A percentile compares a stretch with the other conserved stretches of the same genome.
Evolutionary conservation across 2,329 filamentous ascomycete genomes (phyloP).

Genomic region (Colletotrichum zoysiae): DNA sequence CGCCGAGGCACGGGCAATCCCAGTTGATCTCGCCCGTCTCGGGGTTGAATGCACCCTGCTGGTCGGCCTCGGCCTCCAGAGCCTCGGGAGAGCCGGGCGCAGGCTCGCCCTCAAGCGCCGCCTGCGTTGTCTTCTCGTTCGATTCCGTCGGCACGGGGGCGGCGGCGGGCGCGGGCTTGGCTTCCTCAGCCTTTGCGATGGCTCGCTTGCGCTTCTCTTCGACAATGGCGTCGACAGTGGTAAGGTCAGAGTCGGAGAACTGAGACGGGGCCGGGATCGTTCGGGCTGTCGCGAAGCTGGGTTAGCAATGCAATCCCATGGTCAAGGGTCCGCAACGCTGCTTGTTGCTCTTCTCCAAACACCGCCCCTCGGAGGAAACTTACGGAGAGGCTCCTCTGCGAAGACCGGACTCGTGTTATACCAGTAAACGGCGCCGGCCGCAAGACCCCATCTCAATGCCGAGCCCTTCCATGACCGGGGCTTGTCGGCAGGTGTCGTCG

Average conservation of each 20-base stretch:
- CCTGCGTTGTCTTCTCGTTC: slow-evolving; percentile 42
- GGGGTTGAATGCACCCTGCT: slow-evolving; percentile 95
- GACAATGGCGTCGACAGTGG: slow-evolving; percentile 76
- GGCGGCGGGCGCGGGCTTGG: slow-evolving; percentile 43
- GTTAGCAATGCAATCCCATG: slow-evolving; percentile 30
- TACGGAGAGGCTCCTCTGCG: slow-evolving; percentile 84
- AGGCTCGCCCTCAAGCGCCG: slow-evolving; percentile 36
- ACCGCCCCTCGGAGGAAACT: slow-evolving; percentile 50
- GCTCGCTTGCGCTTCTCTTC: slow-evolving; percentile 71
- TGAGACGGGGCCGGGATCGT: slow-evolving; percentile 59
- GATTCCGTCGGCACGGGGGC: slow-evolving; percentile 43
- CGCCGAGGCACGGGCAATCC: slow-evolving; percentile 97
- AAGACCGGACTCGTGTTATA: slow-evolving; percentile 93
- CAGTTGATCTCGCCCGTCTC: slow-evolving; percentile 99
- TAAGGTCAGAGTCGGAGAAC: slow-evolving; percentile 69
- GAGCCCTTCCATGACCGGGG: slow-evolving; percentile 86
- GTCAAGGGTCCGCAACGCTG: slow-evolving; percentile 23
- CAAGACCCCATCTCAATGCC: slow-evolving; percentile 79
- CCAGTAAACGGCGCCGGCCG: slow-evolving; percentile 84
- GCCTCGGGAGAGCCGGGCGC: slow-evolving; percentile 58
- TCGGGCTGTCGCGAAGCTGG: slow-evolving; percentile 45
- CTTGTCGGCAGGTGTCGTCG: slow-evolving; percentile 71
- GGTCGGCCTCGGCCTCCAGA: slow-evolving; percentile 83
- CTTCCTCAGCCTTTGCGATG: slow-evolving; percentile 49
- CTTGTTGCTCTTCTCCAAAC: neutral